Base-by-base conservation (phyloP, 2,329 filamentous ascomycete genomes). In the Stemphylium lycopersici region DNA sequence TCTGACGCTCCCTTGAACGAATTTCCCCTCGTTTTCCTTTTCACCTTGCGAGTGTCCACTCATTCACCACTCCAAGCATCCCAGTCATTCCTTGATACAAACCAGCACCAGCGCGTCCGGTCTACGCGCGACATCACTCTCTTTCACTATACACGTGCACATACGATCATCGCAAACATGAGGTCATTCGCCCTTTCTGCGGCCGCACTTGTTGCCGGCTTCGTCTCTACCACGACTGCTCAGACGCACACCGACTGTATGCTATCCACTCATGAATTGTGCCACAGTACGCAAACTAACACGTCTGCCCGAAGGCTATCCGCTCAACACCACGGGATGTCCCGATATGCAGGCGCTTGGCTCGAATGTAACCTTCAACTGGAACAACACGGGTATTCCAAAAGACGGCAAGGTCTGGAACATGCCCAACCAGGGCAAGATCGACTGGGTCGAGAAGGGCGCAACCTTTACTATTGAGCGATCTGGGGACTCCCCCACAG, bases 401-500 rank as follows among this genome's bases (percentile, higher is more conserved):
- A 55, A 52, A n/a, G 57, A 69, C 36, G 57, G 62, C 47, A 68
- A 71, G 54, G 52, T 87, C 22, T 93, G 88, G 86, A 50, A 44
- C 22, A 87, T 89, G 62, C 85, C 85, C 45, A 88, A 85, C 7
- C 86, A 86, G 46, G 90, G 90, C 45, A 76, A 76, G 7, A 80
- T 93, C 50, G 78, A 79, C 12, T 92, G 87, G 72, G 81, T 82
- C 52, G 71, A 81, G 40, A 78, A 85, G 44, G 90, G 89, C 33
- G 89, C 90, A 39, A 78, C 83, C 50, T 93, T 96, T 77, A 88
- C 83, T 46, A 87, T 96, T 76, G 78, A 75, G 51, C 82, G 87
- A 71, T 82, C 86, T 60, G 85, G 87, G 59, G 86, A 96, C 66
- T 89, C 91, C 0, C 90, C 91, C 1, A 93, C 90, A 2, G 82